These are phyloP conservation scores for Cercospora berteroae DNA, from an alignment of 2,329 filamentous ascomycete species.

Conservation along the genomic window DNA sequence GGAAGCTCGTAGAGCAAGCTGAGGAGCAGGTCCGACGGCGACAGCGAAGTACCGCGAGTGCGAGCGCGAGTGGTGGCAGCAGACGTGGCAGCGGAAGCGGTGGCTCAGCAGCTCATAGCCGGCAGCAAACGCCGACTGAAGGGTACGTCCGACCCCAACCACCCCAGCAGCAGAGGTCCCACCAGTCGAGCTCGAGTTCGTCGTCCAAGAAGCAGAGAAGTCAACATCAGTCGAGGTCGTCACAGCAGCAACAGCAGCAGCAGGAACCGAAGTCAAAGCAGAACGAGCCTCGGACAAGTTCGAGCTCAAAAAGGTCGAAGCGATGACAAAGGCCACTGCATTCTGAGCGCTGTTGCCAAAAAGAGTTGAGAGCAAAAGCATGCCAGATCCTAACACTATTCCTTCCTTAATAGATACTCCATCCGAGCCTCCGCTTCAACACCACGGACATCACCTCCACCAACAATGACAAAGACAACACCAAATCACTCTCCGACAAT, in stretches of 20 bases:
- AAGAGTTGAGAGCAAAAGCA: not conserved
- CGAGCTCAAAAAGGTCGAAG: not conserved
- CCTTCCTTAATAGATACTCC: not conserved
- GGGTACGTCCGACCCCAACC: conserved; percentile 30
- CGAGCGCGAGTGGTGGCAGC: conserved; percentile 9
- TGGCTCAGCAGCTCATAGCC: conserved; percentile 26
- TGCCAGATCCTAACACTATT: not conserved
- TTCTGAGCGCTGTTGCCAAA: not conserved
- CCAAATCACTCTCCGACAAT: not conserved
- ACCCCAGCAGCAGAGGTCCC: conserved; percentile 2
- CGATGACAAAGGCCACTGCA: not conserved
- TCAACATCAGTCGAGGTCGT: not conserved
- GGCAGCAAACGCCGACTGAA: conserved; percentile 33
- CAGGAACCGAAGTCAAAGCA: not conserved
- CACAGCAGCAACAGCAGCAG: not conserved
- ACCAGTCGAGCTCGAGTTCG: not conserved
- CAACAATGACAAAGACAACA: not conserved
- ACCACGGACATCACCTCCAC: conserved; percentile 5
- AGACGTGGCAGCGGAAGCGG: conserved; percentile 14
- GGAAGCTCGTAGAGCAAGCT: conserved; percentile 34
- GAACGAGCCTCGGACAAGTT: not conserved
- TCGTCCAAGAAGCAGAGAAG: conserved; percentile 5
- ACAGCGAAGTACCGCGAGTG: conserved; percentile 24
- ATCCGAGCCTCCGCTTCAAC: conserved; percentile 9
- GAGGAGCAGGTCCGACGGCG: conserved; percentile 32